Percentiles rank a stretch among this genome's conserved stretches.
Conservation (phyloP, 768 basidiomycete species). For the Mycena filopes region DNA sequence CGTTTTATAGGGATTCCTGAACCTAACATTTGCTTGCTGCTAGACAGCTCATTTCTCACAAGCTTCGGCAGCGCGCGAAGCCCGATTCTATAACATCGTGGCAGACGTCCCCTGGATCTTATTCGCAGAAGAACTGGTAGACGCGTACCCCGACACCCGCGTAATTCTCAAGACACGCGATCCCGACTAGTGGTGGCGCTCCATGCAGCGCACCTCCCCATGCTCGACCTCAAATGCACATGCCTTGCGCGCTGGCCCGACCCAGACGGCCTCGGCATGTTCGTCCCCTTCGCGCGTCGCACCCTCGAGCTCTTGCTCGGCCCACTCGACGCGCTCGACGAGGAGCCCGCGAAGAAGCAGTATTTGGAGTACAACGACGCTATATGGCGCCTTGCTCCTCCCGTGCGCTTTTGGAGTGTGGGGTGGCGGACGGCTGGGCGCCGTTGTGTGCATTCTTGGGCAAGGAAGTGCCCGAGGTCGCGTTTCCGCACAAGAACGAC, state of each 20-base stretch:
- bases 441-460: constrained; percentile 24
- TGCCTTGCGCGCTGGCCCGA: constrained; percentile 24
- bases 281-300: constrained; percentile 28
- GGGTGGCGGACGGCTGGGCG: constrained; percentile 25
- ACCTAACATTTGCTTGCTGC: too few species aligned
- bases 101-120: constrained; percentile 29
- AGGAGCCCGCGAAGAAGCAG: constrained; percentile 1
- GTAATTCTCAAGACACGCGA: constrained; percentile 27
- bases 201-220: constrained; percentile 24
- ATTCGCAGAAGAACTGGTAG: constrained; percentile 21
- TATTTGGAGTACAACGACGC: constrained; percentile 8
- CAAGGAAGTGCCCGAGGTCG: constrained; percentile 7
- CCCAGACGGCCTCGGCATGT: constrained; percentile 15
- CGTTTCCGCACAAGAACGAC: constrained; percentile 31
- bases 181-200: constrained; percentile 25
- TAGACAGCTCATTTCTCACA: too few species aligned
- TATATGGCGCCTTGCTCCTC: not conserved
- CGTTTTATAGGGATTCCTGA: too few species aligned
- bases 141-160: constrained; percentile 18
- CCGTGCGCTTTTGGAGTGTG: constrained; percentile 15
- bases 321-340: constrained; percentile 13
- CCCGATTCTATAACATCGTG: too few species aligned
- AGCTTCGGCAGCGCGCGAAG: too few species aligned
- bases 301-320: constrained; percentile 29
- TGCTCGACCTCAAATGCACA: constrained; percentile 4